phyloP scores from a whole-genome alignment of 228 moss, liverwort and hornwort genomes.

The Sphagnum fallax region DNA sequence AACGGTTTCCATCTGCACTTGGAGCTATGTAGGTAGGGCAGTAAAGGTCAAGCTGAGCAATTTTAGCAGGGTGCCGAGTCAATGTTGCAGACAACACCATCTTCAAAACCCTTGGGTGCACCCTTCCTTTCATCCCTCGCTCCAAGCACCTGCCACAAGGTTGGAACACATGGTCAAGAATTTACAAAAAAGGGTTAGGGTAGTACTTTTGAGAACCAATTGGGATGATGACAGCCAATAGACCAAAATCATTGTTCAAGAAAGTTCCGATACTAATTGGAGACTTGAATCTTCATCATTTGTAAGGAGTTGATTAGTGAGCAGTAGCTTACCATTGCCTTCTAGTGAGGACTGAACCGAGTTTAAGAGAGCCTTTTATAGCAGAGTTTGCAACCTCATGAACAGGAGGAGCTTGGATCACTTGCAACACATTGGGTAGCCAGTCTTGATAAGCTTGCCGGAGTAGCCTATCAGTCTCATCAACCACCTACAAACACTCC shows the following conservation, averaged over 20 bases:
- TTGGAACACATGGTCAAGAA: neutral
- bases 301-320: neutral
- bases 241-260: too few relatives aligned
- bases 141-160: conserved; percentile 54
- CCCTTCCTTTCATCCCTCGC: conserved; percentile 73
- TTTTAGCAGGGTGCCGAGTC: conserved; percentile 94
- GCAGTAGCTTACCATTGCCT: conserved; percentile 23
- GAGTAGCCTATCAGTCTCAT: conserved; percentile 91
- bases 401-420: conserved; percentile 32
- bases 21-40: conserved; percentile 81
- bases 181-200: too few relatives aligned
- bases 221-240: too few relatives aligned
- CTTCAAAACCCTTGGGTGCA: conserved; percentile 79
- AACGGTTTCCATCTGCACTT: conserved; percentile 66
- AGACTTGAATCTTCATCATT: neutral
- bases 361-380: too few relatives aligned
- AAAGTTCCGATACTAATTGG: too few relatives aligned
- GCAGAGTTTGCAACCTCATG: too few relatives aligned
- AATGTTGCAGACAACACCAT: conserved; percentile 93
- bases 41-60: conserved; percentile 82
- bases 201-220: too few relatives aligned
- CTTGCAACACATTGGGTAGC: conserved; percentile 77
- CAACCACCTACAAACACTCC: conserved; percentile 63
- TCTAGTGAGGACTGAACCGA: conserved; percentile 13
- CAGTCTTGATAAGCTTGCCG: conserved; percentile 97